These are phyloP conservation scores for Dryas drummondii DNA, from an alignment of 306 rosid species.

Conservation along the genomic window DNA sequence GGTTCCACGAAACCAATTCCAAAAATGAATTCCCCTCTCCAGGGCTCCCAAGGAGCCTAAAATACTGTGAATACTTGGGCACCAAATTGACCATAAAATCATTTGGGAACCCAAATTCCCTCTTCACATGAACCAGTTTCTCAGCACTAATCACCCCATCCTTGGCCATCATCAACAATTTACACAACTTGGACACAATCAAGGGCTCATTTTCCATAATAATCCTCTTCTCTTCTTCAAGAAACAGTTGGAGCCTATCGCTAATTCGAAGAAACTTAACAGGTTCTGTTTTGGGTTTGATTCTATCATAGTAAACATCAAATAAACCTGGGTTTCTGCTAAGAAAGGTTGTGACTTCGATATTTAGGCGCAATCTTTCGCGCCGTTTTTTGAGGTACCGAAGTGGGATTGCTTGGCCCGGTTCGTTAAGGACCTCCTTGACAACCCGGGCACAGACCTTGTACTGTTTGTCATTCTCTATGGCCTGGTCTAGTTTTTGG, in stretches of 20 bases:
- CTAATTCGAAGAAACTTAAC: conserved; percentile 53
- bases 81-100: conserved; percentile 83
- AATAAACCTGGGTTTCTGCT: conserved; percentile 64
- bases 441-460: conserved; percentile 59
- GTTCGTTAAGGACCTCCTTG: conserved; percentile 61
- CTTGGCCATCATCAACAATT: conserved; percentile 77
- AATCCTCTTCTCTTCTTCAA: conserved; percentile 53
- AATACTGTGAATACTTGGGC: conserved; percentile 67
- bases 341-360: conserved; percentile 44
- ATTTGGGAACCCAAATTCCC: conserved; percentile 83
- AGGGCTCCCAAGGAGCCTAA: conserved; percentile 60
- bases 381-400: conserved; percentile 71
- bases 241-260: conserved; percentile 44
- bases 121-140: conserved; percentile 76
- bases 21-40: conserved; percentile 71
- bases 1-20: conserved; percentile 70
- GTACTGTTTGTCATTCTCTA: conserved; percentile 63
- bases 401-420: conserved; percentile 56
- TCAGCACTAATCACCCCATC: conserved; percentile 65
- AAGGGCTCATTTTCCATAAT: conserved; percentile 45
- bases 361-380: conserved; percentile 61
- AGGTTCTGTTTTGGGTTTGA: conserved; percentile 71
- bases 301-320: conserved; percentile 52
- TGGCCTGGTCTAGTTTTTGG: conserved; percentile 60
- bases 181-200: conserved; percentile 66